phyloP scores from a whole-genome alignment of 352 stramenopile species.

The Globisporangium apiculatum region DNA sequence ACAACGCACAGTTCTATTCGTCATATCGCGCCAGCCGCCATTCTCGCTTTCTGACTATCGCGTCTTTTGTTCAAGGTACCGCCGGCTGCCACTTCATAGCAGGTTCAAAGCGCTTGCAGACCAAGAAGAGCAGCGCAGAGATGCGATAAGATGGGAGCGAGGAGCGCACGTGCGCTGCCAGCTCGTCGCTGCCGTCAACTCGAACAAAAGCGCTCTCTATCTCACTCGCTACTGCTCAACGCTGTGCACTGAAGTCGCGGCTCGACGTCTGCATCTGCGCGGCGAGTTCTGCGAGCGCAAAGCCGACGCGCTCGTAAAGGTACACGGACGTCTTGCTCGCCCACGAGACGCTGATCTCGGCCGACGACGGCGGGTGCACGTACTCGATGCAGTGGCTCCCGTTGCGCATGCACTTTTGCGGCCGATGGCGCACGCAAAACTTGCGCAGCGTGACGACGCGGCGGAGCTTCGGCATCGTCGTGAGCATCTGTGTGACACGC shows the following conservation, averaged over 20 bases:
- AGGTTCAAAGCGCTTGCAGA: too few relatives aligned
- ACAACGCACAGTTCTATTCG: too few relatives aligned
- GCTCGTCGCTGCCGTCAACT: neutral
- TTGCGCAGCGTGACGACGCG: conserved; percentile 72
- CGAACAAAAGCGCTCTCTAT: neutral
- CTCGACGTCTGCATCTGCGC: conserved; percentile 19
- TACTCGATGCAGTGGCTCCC: conserved; percentile 60
- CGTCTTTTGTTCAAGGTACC: too few relatives aligned
- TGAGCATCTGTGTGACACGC: conserved; percentile 58
- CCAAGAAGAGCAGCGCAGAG: too few relatives aligned
- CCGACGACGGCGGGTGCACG: conserved; percentile 55
- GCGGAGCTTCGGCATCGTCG: conserved; percentile 46
- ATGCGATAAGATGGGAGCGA: too few relatives aligned
- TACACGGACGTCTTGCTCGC: conserved; percentile 70
- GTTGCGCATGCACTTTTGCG: conserved; percentile 46
- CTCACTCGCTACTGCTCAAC: neutral
- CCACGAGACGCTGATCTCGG: conserved; percentile 77
- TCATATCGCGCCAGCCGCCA: too few relatives aligned
- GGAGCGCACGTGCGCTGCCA: neutral
- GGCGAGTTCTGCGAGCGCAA: conserved; percentile 28
- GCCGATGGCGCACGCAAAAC: conserved; percentile 71
- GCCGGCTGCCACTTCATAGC: too few relatives aligned
- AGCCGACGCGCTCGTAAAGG: conserved; percentile 58
- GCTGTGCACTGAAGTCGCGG: neutral
- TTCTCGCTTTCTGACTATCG: too few relatives aligned